Conservation (phyloP, 768 basidiomycete species). For the Boletus eberwhitei region DNA sequence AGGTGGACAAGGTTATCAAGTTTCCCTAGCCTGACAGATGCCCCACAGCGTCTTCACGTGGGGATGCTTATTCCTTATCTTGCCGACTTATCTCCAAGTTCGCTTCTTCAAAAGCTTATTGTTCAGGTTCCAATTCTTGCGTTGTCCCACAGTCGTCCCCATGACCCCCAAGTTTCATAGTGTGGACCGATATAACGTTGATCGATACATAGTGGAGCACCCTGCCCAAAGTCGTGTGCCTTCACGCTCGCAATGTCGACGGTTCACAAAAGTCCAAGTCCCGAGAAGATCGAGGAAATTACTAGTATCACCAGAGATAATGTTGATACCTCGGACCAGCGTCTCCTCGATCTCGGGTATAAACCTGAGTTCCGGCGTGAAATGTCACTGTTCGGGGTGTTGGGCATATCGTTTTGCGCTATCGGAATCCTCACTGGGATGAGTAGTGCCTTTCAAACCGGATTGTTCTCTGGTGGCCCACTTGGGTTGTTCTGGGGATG, state of each 20-base stretch:
- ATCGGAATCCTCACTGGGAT: constrained; percentile 61
- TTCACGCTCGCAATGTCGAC: constrained; percentile 7
- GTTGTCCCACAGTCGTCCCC: constrained; percentile 9
- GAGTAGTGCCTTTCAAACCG: constrained; percentile 59
- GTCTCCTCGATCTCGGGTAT: constrained; percentile 51
- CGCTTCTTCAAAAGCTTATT: background rate
- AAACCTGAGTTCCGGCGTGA: constrained; percentile 54
- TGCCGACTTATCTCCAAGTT: background rate
- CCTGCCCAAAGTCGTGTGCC: background rate
- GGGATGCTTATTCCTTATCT: constrained; percentile 4
- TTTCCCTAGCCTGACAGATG: background rate
- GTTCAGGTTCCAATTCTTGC: background rate
- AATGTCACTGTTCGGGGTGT: constrained; percentile 57
- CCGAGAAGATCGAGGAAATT: constrained; percentile 15
- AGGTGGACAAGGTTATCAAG: background rate
- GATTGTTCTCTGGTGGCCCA: constrained; percentile 55
- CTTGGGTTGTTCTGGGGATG: constrained; percentile 61
- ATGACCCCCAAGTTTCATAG: constrained; percentile 2
- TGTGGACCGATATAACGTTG: background rate
- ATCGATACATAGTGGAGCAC: background rate
- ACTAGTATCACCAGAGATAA: background rate
- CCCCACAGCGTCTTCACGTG: background rate
- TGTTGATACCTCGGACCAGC: constrained; percentile 32
- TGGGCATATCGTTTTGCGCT: constrained; percentile 58
- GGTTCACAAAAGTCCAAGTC: background rate